Evolutionary conservation across 257 asterid species (phyloP), one percentile per base, ranked within the genome.

Genomic region (Capsicum chinense): DNA sequence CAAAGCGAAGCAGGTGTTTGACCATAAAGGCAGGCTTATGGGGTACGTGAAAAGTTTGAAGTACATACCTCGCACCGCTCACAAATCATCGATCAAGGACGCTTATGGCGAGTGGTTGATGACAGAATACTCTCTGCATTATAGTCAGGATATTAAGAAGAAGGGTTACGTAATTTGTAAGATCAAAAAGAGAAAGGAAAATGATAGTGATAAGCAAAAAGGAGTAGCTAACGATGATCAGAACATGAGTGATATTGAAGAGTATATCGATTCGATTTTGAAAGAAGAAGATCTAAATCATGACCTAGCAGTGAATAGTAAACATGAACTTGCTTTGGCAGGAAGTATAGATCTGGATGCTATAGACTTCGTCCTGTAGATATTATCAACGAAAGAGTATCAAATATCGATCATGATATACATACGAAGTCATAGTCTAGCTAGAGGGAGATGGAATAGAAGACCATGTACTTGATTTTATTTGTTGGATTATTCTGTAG

Each of bases 131-230:
- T 70, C 9, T 0, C n/a, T 44, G 2, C 0, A 17, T 9, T 15
- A 42, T 70, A 8, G 79, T 1, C 44, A 4, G 12, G 16, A 44
- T 2, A 70, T 70, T 70, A 70, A 42, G 35, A 42, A 70, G 0
- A 42, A 17, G 15, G 37, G 10, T 17, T 17, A 16, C 26, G 79
- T 70, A 0, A n/a, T 70, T 9, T 70, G 56, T 42, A 70, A 2
- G 56, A 44, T 70, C 50, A 70, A 70, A 35, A 42, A 42, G 56
- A 70, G 42, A 35, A 70, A 33, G 52, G 17, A 37, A 42, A 70
- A 2, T 1, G 5, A 39, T 12, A 10, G 2, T 37, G 0, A 0
- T 70, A 17, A 69, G 2, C 0, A 42, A 9, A 42, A 39, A 0
- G 8, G 14, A 15, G 13, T 21, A 4, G 48, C 6, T 14, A 68